Conservation (phyloP, 495 filamentous ascomycete genomes). For the Penicillium robsamsonii region DNA sequence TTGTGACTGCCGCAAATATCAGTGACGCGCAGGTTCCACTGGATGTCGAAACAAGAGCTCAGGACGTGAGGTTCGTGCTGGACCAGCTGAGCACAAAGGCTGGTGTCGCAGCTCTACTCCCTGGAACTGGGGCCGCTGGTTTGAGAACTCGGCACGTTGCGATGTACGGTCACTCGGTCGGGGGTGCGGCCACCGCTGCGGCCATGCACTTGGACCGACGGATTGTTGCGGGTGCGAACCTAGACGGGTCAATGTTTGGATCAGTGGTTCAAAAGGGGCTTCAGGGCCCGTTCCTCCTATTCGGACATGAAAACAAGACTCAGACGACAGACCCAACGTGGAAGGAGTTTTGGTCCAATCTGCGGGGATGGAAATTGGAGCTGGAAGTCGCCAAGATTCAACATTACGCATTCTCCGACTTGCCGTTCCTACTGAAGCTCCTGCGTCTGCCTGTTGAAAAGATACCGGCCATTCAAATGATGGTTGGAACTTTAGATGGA, state of each 20-base stretch:
- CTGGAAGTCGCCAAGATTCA: constrained; percentile 21
- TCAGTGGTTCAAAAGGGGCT: constrained; percentile 24
- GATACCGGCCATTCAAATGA: not conserved
- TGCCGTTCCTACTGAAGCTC: constrained; percentile 46
- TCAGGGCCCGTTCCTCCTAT: constrained; percentile 31
- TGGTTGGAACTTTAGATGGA: not conserved
- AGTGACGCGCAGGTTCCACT: constrained; percentile 5
- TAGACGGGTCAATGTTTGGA: constrained; percentile 46
- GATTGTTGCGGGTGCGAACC: constrained; percentile 44
- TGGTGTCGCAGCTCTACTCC: constrained; percentile 12
- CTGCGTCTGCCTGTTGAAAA: not conserved
- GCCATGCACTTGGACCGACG: constrained; percentile 39
- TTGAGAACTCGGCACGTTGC: constrained; percentile 22
- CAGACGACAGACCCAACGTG: constrained; percentile 24
- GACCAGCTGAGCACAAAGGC: constrained; percentile 28
- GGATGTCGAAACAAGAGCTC: constrained; percentile 26
- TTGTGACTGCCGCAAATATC: constrained; percentile 22
- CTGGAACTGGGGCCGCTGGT: constrained; percentile 5
- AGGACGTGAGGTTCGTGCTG: constrained; percentile 38
- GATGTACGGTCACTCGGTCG: constrained; percentile 54
- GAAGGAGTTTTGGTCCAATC: constrained; percentile 24
- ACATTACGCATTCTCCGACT: constrained; percentile 32
- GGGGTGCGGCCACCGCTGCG: constrained; percentile 50
- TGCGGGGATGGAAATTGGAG: constrained; percentile 28
- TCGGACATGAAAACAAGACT: constrained; percentile 24